phyloP scores from a whole-genome alignment of 306 rosid genomes.

The Acmispon strigosus region DNA sequence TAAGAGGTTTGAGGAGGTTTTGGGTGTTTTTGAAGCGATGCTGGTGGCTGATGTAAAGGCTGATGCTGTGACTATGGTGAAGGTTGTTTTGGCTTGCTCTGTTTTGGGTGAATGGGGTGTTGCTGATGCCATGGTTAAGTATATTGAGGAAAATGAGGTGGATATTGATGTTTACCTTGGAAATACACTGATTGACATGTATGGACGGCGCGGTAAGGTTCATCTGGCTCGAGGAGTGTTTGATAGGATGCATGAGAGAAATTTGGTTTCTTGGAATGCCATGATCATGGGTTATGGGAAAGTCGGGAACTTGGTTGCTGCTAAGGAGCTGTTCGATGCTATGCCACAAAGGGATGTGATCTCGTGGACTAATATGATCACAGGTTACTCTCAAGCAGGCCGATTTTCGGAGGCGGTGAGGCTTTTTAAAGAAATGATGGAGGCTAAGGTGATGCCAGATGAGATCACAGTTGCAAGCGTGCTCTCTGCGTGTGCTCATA shows the following conservation, averaged over 20 bases:
- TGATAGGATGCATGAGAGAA: slow-evolving; percentile 53
- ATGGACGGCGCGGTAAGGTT: slow-evolving; percentile 53
- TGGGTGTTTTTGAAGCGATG: slow-evolving; percentile 58
- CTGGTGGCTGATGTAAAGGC: slow-evolving; percentile 29
- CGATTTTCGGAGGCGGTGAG: slow-evolving; percentile 52
- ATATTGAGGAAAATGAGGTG: slow-evolving; percentile 49
- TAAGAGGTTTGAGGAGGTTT: slow-evolving; percentile 50
- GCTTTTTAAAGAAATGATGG: slow-evolving; percentile 80
- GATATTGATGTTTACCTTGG: slow-evolving; percentile 62
- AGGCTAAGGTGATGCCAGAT: slow-evolving; percentile 64
- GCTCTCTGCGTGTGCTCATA: slow-evolving; percentile 88
- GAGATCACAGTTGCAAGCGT: slow-evolving; percentile 57
- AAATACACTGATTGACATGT: slow-evolving; percentile 73
- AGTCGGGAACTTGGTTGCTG: slow-evolving; percentile 40
- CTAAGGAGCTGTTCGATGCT: slow-evolving; percentile 45
- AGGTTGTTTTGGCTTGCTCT: slow-evolving; percentile 59
- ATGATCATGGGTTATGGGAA: slow-evolving; percentile 60
- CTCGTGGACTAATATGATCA: slow-evolving; percentile 87
- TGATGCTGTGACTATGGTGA: slow-evolving; percentile 75
- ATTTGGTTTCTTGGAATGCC: slow-evolving; percentile 76
- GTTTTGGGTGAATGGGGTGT: slow-evolving; percentile 47
- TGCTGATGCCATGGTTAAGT: slow-evolving; percentile 50
- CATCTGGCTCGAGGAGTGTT: slow-evolving; percentile 49
- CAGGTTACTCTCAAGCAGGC: slow-evolving; percentile 59
- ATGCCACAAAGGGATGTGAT: slow-evolving; percentile 70